Evolutionary conservation across 768 basidiomycete genomes (phyloP).

Genomic region (Hemileccinum impolitum): DNA sequence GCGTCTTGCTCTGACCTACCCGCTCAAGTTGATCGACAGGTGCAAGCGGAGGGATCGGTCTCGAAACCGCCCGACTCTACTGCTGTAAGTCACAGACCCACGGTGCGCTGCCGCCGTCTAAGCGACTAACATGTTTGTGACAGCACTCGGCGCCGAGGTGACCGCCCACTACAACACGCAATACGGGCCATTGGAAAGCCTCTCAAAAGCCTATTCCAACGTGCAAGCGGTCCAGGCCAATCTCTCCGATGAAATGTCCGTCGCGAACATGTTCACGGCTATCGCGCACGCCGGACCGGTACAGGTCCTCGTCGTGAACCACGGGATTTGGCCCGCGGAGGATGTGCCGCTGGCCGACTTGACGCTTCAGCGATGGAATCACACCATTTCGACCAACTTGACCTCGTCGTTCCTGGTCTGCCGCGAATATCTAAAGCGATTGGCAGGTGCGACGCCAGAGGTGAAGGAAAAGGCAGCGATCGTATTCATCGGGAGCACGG

Average conservation of each 20-base stretch:
- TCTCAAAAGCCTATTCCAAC: conserved; percentile 36
- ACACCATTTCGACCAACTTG: conserved; percentile 58
- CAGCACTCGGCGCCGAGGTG: conserved; percentile 69
- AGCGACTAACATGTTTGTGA: neutral
- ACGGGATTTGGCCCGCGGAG: conserved; percentile 49
- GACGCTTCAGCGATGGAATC: conserved; percentile 61
- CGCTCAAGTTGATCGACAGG: conserved; percentile 36
- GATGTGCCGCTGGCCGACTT: conserved; percentile 53
- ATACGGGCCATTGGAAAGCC: conserved; percentile 36
- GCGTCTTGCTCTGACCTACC: neutral
- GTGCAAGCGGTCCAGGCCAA: conserved; percentile 49
- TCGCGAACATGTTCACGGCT: conserved; percentile 45
- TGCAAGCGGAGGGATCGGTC: conserved; percentile 73
- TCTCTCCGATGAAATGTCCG: conserved; percentile 54
- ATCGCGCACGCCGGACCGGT: conserved; percentile 43
- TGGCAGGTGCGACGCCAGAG: conserved; percentile 38
- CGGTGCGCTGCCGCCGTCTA: neutral
- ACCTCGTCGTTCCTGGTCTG: conserved; percentile 66
- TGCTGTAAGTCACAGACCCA: conserved; percentile 41
- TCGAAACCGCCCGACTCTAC: conserved; percentile 56
- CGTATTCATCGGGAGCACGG: conserved; percentile 65
- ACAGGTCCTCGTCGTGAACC: conserved; percentile 60
- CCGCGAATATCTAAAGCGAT: conserved; percentile 53
- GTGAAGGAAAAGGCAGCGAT: conserved; percentile 56
- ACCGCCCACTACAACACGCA: conserved; percentile 70